Evolutionary conservation across 2,329 filamentous ascomycete genomes (phyloP).

Genomic region (Monilinia vaccinii-corymbosi): DNA sequence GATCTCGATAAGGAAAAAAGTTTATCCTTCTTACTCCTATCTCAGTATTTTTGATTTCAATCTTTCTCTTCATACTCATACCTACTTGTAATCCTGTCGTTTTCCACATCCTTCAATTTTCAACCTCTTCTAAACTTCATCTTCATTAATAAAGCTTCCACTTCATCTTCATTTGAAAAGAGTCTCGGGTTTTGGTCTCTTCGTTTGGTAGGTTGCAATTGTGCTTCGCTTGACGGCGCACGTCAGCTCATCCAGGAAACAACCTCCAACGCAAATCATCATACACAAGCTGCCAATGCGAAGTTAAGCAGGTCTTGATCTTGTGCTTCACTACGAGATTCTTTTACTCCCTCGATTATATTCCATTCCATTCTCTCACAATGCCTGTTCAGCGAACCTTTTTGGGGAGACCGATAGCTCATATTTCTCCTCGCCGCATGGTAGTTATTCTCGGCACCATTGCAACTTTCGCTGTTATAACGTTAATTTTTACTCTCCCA

Average conservation of each 20-base stretch:
- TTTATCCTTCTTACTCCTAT: too few relatives aligned
- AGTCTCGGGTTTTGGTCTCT: neutral
- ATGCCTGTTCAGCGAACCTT: slow-evolving; percentile 41
- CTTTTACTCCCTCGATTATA: neutral
- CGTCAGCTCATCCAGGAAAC: slow-evolving; percentile 1
- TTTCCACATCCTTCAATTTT: too few relatives aligned
- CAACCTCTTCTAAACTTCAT: too few relatives aligned
- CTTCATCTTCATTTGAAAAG: too few relatives aligned
- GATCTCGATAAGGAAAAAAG: neutral
- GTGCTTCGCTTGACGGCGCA: neutral
- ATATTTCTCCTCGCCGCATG: slow-evolving; percentile 43
- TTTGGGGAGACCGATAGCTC: slow-evolving; percentile 41
- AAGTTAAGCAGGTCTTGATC: neutral
- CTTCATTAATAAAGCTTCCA: too few relatives aligned
- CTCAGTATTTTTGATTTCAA: too few relatives aligned
- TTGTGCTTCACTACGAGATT: neutral
- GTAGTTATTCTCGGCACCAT: slow-evolving; percentile 43
- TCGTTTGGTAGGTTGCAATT: neutral
- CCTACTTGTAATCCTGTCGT: too few relatives aligned
- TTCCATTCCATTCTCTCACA: slow-evolving; percentile 8
- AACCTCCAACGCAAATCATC: neutral
- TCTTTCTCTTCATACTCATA: too few relatives aligned
- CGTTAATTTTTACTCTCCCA: slow-evolving; percentile 44
- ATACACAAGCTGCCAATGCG: neutral
- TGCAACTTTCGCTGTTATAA: slow-evolving; percentile 44